A percentile compares a stretch with the other conserved stretches of the same genome.
These are phyloP conservation scores for Tulasnella sp. DNA, from an alignment of 768 basidiomycete species.

Conservation along the genomic window DNA sequence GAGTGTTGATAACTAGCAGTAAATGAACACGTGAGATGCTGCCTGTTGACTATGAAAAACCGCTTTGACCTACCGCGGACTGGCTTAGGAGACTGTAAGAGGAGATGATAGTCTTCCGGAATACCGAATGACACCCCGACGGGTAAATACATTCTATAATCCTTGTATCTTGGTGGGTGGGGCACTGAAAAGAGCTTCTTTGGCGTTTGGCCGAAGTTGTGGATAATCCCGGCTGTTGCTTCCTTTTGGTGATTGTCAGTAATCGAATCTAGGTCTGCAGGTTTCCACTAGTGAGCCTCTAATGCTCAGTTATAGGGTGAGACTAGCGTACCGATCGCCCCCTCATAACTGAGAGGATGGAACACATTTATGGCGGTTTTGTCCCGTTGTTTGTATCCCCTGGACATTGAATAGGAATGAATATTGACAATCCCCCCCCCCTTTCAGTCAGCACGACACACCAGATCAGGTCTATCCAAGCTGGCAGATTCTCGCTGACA, in stretches of 20 bases:
- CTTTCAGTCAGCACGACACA: constrained; percentile 38
- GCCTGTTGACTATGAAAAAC: neutral
- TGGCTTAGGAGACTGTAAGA: constrained; percentile 60
- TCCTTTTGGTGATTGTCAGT: constrained; percentile 85
- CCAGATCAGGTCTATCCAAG: constrained; percentile 94
- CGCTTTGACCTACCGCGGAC: constrained; percentile 54
- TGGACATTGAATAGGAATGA: neutral
- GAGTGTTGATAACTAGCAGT: constrained; percentile 46
- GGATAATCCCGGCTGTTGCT: constrained; percentile 92
- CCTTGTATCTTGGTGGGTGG: constrained; percentile 75
- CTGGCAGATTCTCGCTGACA: constrained; percentile 79
- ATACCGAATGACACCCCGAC: constrained; percentile 72
- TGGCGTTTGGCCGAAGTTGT: constrained; percentile 95
- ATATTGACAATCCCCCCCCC: neutral
- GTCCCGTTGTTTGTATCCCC: constrained; percentile 82
- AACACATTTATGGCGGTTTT: constrained; percentile 77
- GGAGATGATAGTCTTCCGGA: constrained; percentile 77
- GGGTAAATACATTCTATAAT: constrained; percentile 74
- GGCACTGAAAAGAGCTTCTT: constrained; percentile 75
- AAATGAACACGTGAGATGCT: neutral
- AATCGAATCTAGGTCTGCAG: constrained; percentile 79
- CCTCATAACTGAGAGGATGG: constrained; percentile 92
- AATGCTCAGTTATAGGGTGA: neutral
- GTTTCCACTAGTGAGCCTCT: neutral
- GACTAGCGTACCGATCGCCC: constrained; percentile 66